Percentiles rank a stretch among this genome's conserved stretches.
phyloP scores from a whole-genome alignment of 805 yeast species.

The Candida loeiensis region DNA sequence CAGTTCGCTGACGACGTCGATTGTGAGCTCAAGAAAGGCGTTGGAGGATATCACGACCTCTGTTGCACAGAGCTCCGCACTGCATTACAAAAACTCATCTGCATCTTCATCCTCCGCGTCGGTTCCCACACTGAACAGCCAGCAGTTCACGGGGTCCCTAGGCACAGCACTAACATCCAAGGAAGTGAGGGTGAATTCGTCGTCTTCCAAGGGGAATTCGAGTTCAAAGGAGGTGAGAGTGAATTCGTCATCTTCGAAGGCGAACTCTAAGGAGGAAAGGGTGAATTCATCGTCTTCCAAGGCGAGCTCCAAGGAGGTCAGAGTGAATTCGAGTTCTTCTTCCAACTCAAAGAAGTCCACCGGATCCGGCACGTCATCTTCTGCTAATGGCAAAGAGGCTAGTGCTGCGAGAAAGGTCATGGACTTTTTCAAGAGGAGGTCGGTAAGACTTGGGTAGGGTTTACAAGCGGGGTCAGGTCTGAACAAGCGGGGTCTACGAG shows the following conservation, averaged over 20 bases:
- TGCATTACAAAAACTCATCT: slow-evolving; percentile 1
- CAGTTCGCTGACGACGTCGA: slow-evolving; percentile 5
- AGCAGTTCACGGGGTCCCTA: slow-evolving; percentile 3
- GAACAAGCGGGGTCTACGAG: too few species aligned
- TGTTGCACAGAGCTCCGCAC: slow-evolving; percentile 5
- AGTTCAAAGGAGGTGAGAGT: not conserved
- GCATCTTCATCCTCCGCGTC: slow-evolving; percentile 5
- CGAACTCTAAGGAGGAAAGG: not conserved
- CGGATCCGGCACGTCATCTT: slow-evolving; percentile 15
- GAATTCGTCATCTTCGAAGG: slow-evolving; percentile 27
- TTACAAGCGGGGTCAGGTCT: too few species aligned
- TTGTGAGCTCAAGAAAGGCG: slow-evolving; percentile 19
- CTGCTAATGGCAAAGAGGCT: slow-evolving; percentile 48
- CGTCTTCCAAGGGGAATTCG: too few species aligned
- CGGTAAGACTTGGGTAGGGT: slow-evolving; percentile 26
- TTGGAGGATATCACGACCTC: slow-evolving; percentile 29
- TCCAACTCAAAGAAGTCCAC: slow-evolving; percentile 22
- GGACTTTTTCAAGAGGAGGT: slow-evolving; percentile 72
- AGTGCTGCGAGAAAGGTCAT: slow-evolving; percentile 76
- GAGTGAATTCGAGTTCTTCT: slow-evolving; percentile 23
- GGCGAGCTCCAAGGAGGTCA: not conserved
- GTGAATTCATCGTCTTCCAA: slow-evolving; percentile 26
- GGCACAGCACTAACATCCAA: slow-evolving; percentile 9
- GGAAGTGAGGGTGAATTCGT: slow-evolving; percentile 23
- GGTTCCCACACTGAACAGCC: slow-evolving; percentile 5